Evolutionary conservation across 257 asterid species (phyloP), one percentile per base, ranked within the genome.

Genomic region (Echium plantagineum): DNA sequence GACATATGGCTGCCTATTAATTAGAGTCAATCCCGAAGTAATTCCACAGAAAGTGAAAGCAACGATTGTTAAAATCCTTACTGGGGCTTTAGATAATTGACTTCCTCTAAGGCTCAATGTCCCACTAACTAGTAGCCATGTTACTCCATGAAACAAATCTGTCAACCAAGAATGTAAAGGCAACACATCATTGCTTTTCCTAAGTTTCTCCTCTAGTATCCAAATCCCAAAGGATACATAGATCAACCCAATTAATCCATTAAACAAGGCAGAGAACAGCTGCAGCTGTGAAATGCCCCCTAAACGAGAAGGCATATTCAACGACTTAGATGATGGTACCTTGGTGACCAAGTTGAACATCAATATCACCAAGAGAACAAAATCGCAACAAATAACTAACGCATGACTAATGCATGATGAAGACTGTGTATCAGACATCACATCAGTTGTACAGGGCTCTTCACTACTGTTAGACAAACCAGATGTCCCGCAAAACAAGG

Each of bases 331-430:
- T 21, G 81, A 51, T 30, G 66, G 57, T 71, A 24, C 31, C n/a
- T 77, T 88, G 62, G 71, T 63, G 19, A 83, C 66, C 24, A 79
- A 3, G 21, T 71, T 57, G 77, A 71, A 65, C n/a, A 84, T 49
- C 72, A 84, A 81, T 21, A 67, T 30, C 73, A 80, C 17, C 46
- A 84, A 46, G 66, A 91, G 82, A 51, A 88, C 19, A 68, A 71
- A 65, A 75, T 87, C 96, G 51, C 65, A 79, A 64, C 59, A 71
- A 30, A 85, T 55, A 8, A 63, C 48, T 42, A 90, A 59, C 53
- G 67, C 63, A 65, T 85, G 88, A 69, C 72, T 78, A 70, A 58
- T 38, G 62, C 98, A 90, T 2, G 94, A 86, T 49, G 89, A 85
- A 52, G 89, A 82, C 18, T 22, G 60, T 7, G 70, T 57, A 24